These are phyloP conservation scores for Apiospora saccharicola DNA, from an alignment of 2,329 filamentous ascomycete genomes.

Conservation along the genomic window DNA sequence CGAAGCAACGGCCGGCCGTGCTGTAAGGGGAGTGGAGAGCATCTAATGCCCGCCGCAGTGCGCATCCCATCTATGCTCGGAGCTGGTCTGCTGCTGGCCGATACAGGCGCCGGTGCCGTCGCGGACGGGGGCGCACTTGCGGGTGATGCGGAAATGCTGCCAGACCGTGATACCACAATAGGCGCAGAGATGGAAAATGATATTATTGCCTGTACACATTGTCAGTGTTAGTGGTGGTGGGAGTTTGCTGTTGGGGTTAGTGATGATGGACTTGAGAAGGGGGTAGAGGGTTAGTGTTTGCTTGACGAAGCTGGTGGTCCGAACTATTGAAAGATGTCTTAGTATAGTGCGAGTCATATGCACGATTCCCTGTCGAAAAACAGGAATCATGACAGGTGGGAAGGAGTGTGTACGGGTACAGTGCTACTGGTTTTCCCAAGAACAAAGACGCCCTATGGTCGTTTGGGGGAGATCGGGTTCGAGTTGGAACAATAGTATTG, in stretches of 20 bases:
- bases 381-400: no score
- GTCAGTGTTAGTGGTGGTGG: constrained; percentile 47
- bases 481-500: no score
- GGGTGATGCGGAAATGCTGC: background rate
- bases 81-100: background rate
- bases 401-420: no score
- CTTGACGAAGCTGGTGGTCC: background rate
- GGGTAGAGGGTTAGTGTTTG: background rate
- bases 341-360: no score
- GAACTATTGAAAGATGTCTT: no score
- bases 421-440: no score
- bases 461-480: no score
- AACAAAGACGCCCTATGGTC: no score
- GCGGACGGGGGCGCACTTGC: background rate
- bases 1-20: background rate
- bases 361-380: no score
- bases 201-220: constrained; percentile 1
- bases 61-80: background rate
- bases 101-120: background rate
- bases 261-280: background rate
- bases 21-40: no score
- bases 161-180: background rate
- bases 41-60: background rate
- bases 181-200: background rate
- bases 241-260: constrained; percentile 6